Conservation (phyloP, 208 protist species). For the Vickermania ingenoplastis region DNA sequence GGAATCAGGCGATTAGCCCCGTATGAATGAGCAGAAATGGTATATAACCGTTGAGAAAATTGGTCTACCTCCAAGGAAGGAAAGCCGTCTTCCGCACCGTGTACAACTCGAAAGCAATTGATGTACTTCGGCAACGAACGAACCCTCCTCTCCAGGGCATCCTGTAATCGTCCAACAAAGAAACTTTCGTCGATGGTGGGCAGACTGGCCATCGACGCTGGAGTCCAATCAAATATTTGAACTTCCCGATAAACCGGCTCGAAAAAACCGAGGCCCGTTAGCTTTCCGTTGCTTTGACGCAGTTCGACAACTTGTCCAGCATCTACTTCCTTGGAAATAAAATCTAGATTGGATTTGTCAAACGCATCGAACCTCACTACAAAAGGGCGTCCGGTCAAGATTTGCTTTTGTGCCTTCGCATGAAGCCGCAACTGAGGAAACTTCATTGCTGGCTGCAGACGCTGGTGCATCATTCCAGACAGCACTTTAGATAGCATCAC, state of each 20-base stretch:
- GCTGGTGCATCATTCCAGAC: slow-evolving; percentile 33
- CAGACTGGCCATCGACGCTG: slow-evolving; percentile 21
- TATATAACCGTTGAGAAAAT: slow-evolving; percentile 66
- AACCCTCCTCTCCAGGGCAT: slow-evolving; percentile 47
- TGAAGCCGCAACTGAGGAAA: slow-evolving; percentile 71
- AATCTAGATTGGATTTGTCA: slow-evolving; percentile 38
- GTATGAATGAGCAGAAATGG: slow-evolving; percentile 55
- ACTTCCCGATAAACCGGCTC: slow-evolving; percentile 54
- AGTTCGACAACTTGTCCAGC: slow-evolving; percentile 63
- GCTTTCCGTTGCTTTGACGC: slow-evolving; percentile 28
- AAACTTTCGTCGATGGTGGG: slow-evolving; percentile 77
- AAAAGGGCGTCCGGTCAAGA: slow-evolving; percentile 41
- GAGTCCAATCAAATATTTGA: slow-evolving; percentile 67
- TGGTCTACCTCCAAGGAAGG: slow-evolving; percentile 74
- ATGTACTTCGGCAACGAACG: slow-evolving; percentile 37
- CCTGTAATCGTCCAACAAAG: slow-evolving; percentile 51
- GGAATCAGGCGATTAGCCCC: slow-evolving; percentile 74
- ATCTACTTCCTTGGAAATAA: slow-evolving; percentile 37
- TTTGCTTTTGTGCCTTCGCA: slow-evolving; percentile 18
- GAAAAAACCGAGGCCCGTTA: slow-evolving; percentile 76
- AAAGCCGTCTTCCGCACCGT: slow-evolving; percentile 67
- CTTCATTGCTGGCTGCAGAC: slow-evolving; percentile 47
- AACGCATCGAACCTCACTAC: slow-evolving; percentile 42
- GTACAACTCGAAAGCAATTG: slow-evolving; percentile 69
- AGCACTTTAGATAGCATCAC: slow-evolving; percentile 69